Base-by-base conservation (phyloP, 2,329 filamentous ascomycete genomes). In the Teratosphaeria gauchensis region DNA sequence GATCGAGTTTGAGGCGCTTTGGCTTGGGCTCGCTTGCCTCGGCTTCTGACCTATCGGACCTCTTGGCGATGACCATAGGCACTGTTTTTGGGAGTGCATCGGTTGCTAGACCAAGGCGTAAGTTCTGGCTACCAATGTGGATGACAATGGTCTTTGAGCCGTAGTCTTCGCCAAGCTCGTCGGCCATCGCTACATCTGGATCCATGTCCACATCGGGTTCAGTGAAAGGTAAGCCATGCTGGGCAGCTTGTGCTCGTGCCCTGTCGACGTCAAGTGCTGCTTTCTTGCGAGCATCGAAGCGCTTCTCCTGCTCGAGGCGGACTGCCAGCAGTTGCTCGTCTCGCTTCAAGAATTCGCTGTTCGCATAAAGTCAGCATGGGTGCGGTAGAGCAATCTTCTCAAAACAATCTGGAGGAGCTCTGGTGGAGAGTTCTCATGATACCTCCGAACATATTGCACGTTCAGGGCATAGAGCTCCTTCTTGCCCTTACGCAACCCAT, bases 261-360 rank as follows among this genome's bases (percentile, higher is more conserved):
- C 92, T 84, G 71, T 96, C 92, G 66, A 88, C 85, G 68, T 96
- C 92, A 71, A 94, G 90, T 28, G 91, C 91, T 59, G 82, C 87
- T 73, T 92, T 90, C 38, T 94, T 86, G 73, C 96, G 87, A 61
- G 85, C 84, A 63, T 94, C 91, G 64, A 90, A 83, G 55, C 85
- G 87, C 66, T 92, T 90, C 73, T 99, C 94, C 74, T 86, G 88
- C 68, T 95, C 90, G 16, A 95, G 82, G 68, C 94, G 86, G 58
- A 92, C 84, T 12, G 92, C 90, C 35, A 99, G 84, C 60, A 95
- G 86, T 76, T 99, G 94, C 69, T 97, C 94, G 78, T 99, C 94
- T 69, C 92, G 88, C 78, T 99, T 99, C 76, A 99, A 89, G 68
- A 96, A 99, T 72, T 99, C 94, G 61, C 91, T 96, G 66, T 33